phyloP scores from a whole-genome alignment of 2,329 filamentous ascomycete species.

The Pseudocercospora eumusae region DNA sequence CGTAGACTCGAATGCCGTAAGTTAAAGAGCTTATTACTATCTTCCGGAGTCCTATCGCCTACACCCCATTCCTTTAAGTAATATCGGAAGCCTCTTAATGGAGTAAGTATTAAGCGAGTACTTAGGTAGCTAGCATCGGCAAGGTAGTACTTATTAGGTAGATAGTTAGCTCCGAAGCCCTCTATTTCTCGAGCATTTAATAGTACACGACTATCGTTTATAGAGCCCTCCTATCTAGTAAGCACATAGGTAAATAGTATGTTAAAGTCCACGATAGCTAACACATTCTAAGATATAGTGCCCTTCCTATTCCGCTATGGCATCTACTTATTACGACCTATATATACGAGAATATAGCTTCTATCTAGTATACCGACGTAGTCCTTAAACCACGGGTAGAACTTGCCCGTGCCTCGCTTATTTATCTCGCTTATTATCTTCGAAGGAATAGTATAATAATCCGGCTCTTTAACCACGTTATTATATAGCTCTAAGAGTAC shows the following conservation, averaged over 20 bases:
- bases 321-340: neutral
- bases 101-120: neutral
- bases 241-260: conserved; percentile 9
- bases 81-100: neutral
- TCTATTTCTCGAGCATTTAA: neutral
- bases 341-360: neutral
- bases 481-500: neutral
- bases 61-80: conserved; percentile 1
- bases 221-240: conserved; percentile 10
- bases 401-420: neutral
- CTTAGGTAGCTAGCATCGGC: too few relatives aligned
- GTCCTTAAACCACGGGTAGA: neutral
- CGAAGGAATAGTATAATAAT: neutral
- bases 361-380: neutral
- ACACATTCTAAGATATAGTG: neutral
- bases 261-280: conserved; percentile 8
- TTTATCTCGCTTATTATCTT: neutral
- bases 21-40: neutral
- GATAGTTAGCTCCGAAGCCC: neutral
- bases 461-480: neutral
- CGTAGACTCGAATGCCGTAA: neutral
- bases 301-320: neutral
- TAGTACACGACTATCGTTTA: neutral
- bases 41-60: neutral
- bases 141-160: neutral